A percentile compares a stretch with the other conserved stretches of the same genome.
phyloP scores from a whole-genome alignment of 2,329 filamentous ascomycete genomes.

The Sporothrix brasiliensis region DNA sequence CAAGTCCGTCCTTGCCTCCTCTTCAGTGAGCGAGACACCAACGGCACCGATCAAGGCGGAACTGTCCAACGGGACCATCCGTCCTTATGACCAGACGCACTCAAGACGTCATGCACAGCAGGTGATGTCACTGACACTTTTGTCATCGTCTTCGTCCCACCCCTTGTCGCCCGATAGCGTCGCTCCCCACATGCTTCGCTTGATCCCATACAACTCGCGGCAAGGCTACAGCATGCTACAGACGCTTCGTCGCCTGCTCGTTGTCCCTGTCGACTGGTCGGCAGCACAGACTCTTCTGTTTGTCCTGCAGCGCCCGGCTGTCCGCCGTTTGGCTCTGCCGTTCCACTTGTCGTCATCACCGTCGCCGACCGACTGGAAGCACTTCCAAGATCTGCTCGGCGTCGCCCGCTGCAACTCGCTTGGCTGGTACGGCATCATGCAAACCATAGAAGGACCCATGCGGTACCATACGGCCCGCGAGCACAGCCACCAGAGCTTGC shows the following conservation, averaged over 20 bases:
- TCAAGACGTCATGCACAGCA: background rate
- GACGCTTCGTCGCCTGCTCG: slow-evolving; percentile 22
- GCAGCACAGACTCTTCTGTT: slow-evolving; percentile 25
- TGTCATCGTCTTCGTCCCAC: background rate
- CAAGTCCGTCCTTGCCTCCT: background rate
- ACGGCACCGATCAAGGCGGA: background rate
- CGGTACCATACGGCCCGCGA: background rate
- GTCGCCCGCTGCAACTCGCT: slow-evolving; percentile 21
- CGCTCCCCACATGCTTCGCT: background rate
- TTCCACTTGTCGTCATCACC: background rate
- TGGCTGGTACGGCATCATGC: slow-evolving; percentile 29
- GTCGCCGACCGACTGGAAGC: background rate
- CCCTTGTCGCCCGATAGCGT: background rate
- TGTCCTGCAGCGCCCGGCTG: slow-evolving; percentile 29
- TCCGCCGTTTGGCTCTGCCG: slow-evolving; percentile 24
- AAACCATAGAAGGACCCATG: slow-evolving; percentile 4
- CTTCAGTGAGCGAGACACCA: background rate
- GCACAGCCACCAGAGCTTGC: background rate
- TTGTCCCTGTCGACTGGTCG: slow-evolving; percentile 13
- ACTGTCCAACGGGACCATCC: background rate
- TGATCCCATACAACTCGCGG: slow-evolving; percentile 25
- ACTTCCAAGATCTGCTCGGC: background rate
- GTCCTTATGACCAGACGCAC: background rate
- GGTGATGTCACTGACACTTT: background rate
- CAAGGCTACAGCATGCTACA: slow-evolving; percentile 19